Conservation (phyloP, 2,329 filamentous ascomycete species). For the Aspergillus jensenii region DNA sequence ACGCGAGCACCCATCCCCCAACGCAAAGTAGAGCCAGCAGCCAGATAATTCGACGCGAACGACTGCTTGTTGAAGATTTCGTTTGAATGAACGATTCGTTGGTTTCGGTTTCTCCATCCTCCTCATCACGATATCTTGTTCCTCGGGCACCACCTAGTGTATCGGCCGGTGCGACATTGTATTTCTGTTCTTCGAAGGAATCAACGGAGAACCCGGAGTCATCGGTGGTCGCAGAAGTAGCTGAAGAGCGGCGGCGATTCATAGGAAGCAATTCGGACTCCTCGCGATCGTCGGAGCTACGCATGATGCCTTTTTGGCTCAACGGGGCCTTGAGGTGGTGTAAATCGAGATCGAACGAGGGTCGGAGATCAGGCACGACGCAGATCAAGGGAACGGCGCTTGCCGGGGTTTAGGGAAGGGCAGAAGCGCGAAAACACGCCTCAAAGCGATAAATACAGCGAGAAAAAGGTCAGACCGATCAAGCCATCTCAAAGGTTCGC, state of each 20-base stretch:
- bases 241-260: slow-evolving; percentile 24
- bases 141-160: slow-evolving; percentile 9
- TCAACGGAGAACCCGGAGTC: slow-evolving; percentile 37
- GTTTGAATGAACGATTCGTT: slow-evolving; percentile 27
- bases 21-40: slow-evolving; percentile 41
- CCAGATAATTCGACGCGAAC: slow-evolving; percentile 42
- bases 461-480: neutral
- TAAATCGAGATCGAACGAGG: neutral
- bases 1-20: slow-evolving; percentile 46
- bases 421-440: neutral
- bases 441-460: neutral
- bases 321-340: neutral
- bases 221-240: slow-evolving; percentile 29
- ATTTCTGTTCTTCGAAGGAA: slow-evolving; percentile 30
- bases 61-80: slow-evolving; percentile 22
- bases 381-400: neutral
- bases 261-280: slow-evolving; percentile 29
- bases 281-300: slow-evolving; percentile 24
- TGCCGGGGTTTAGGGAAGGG: neutral
- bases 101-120: slow-evolving; percentile 30
- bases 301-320: slow-evolving; percentile 24
- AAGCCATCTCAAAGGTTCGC: neutral
- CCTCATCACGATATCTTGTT: slow-evolving; percentile 36
- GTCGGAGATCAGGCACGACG: neutral
- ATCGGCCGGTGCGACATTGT: slow-evolving; percentile 11